phyloP scores from a whole-genome alignment of 257 asterid genomes.

The Vinca minor region DNA sequence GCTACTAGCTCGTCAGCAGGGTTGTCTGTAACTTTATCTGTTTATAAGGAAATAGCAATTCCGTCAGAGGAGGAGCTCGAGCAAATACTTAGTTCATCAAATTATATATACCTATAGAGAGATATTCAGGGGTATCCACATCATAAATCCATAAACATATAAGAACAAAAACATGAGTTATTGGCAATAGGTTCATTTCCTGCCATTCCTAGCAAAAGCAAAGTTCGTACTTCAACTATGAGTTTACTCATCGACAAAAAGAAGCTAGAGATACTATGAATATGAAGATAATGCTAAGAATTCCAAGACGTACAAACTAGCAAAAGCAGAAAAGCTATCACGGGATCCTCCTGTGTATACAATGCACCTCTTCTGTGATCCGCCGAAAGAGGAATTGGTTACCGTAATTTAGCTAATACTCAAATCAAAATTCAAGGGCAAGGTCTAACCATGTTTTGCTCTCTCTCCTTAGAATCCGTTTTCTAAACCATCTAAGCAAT shows the following conservation, averaged over 20 bases:
- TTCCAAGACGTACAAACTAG: neutral
- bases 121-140: neutral
- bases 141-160: neutral
- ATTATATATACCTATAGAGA: no score
- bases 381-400: neutral
- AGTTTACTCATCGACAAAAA: neutral
- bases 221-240: neutral
- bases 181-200: neutral
- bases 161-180: neutral
- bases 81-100: no score
- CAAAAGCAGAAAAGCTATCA: neutral
- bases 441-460: no score
- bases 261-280: neutral
- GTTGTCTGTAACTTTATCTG: constrained; percentile 74
- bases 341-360: neutral
- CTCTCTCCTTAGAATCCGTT: no score
- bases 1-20: constrained; percentile 76
- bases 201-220: neutral
- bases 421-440: neutral
- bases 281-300: neutral
- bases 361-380: neutral
- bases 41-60: constrained; percentile 11
- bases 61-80: constrained; percentile 1
- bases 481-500: neutral
- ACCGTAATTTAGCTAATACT: constrained; percentile 1